Percentiles rank a stretch among this genome's conserved stretches.
Evolutionary conservation across 2,329 filamentous ascomycete species (phyloP).

Genomic region (Aureobasidium melanogenum): DNA sequence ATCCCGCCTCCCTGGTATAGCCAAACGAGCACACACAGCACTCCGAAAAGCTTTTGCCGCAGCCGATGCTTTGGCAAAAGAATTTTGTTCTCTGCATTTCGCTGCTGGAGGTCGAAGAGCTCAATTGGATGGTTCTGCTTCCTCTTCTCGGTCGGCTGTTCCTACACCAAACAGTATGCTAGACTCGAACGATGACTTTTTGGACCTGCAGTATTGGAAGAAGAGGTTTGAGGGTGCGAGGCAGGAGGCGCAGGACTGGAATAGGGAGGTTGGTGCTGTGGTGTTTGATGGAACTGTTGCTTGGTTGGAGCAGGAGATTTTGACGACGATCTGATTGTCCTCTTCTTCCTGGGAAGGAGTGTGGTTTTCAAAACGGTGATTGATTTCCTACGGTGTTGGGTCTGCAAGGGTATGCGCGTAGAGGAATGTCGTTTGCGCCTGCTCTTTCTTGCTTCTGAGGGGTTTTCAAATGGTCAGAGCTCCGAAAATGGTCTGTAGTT

Average conservation of each 20-base stretch:
- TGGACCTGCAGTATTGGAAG: not conserved
- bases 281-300: not conserved
- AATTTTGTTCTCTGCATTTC: not conserved
- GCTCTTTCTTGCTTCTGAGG: too few relatives aligned
- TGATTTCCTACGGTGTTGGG: not conserved
- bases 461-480: not conserved
- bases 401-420: not conserved
- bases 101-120: not conserved
- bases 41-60: not conserved
- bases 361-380: not conserved
- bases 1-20: not conserved
- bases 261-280: not conserved
- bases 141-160: too few relatives aligned
- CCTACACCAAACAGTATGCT: rapidly evolving
- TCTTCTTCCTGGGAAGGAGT: not conserved
- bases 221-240: not conserved
- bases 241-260: not conserved
- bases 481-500: not conserved
- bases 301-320: not conserved
- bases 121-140: not conserved
- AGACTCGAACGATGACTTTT: not conserved
- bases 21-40: not conserved
- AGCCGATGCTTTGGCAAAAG: not conserved
- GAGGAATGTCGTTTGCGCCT: not conserved
- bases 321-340: not conserved